Base-by-base conservation (phyloP, 108 stramenopile genomes). In the Conticribra guillardii region DNA sequence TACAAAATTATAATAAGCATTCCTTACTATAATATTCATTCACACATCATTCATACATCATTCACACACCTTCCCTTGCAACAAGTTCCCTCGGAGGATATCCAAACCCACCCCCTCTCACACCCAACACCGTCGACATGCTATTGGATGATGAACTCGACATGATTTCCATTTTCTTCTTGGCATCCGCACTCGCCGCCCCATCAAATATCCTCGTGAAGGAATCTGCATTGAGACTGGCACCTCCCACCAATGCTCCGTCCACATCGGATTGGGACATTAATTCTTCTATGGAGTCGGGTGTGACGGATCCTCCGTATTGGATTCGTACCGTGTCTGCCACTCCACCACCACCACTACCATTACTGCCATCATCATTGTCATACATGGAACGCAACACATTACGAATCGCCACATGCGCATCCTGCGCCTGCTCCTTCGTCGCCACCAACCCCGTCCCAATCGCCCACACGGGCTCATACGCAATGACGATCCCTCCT, bases 381-480 rank as follows among this genome's bases (percentile, higher is more conserved):
- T n/a, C 79, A 67, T 59, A 83, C 31, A 87, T 45, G 11, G 73
- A 60, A 1, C 55, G 19, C 0, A 87, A 59, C 22, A 82, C 71
- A 0, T 18, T 14, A 2, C 86, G 73, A 32, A 87, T 76, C 4
- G 74, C 80, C 32, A 44, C 80, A 60, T 88, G 87, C 5, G 87
- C 86, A 16, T 19, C 49, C 48, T 88, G 83, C 9, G 88, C 88
- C 61, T 89, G 84, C 11, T 76, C 80, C 0, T 94, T 93, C 2
- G 93, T 88, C 3, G 93, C 92, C 19, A 93, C 91, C 73, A 90
- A 84, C 22, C 97, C 97, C 26, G 96, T 96, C 60, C 96, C 97
- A 76, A 97, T 97, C 59, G 96, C 97, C 97, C 97, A 97, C 7
- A 96, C 90, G 3, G 96, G 95, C 66, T 96, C 96, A 68, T 96